Evolutionary conservation across 495 filamentous ascomycete species (phyloP), one percentile per base, ranked within the genome.

Genomic region (Oidiodendron maius): DNA sequence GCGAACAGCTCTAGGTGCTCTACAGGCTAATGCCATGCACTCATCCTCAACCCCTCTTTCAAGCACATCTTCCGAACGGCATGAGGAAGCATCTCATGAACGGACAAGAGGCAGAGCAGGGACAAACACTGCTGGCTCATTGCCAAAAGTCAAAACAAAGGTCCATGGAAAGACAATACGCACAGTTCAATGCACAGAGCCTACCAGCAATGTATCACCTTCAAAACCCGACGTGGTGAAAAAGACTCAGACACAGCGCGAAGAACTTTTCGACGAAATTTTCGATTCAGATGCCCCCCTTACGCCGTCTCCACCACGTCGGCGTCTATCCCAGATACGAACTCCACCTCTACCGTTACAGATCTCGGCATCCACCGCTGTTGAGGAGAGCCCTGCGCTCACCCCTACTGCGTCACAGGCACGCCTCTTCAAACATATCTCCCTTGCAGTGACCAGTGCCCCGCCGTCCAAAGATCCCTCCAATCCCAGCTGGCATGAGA

Each of bases 401-500:
- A 63, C n/a, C 64, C 69, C 9, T 40, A 55, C 56, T 0, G 26
- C 67, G 0, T 67, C 67, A 0, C 66, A 75, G 38, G 26, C 64
- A 2, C 61, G 69, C 15, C 48, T 89, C 13, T 82, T 81, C 55
- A 56, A 55, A 6, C 71, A 75, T 51, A 88, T 95, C 46, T 87
- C 83, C 2, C 68, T 71, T 32, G 82, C 84, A 5, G 71, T 95
- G 34, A 76, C 59, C 5, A 64, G 61, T 6, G 68, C 65, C 51
- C 73, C 69, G 23, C 76, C 57, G 48, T 77, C 71, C 13, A 75
- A 61, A 35, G 68, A 76, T 58, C 70, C 65, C 4, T 47, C 50
- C 21, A 63, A 67, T 25, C 81, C 78, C 10, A 87, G 74, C 5
- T 96, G 87, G 84, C 71, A 94, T 45, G 84, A 96, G 69, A 91